Base-by-base conservation (phyloP, 164 flowering plant species). In the Magnolia changhungtana region DNA sequence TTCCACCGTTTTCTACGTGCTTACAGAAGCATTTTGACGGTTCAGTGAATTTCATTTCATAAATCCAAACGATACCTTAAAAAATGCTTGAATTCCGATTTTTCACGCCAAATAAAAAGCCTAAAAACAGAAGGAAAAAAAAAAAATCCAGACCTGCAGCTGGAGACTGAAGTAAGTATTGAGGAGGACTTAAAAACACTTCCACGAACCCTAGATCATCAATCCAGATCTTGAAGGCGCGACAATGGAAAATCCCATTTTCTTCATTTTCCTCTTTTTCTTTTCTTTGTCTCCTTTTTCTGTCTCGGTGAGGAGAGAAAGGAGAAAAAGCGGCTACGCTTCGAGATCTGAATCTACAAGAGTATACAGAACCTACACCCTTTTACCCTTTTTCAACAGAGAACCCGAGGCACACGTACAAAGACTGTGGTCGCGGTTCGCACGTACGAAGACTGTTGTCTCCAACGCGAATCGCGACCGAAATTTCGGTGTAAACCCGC, bases 391-490 rank as follows among this genome's bases (percentile, higher is more conserved):
- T 65, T 55, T 71, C 20, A 50, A 31, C 61, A 49, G 49, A 18
- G 73, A 64, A 69, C 24, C 76, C 55, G 55, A 24, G 74, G 51
- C 29, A 31, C 82, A 71, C 78, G 51, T 75, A 78, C 68, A 66
- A 8, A 31, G 72, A 55, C 58, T 59, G 49, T 52, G 52, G 64
- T 66, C 67, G 79, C 78, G 29, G 19, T 71, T 67, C 29, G 55
- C 84, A 73, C 79, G 67, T 75, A 82, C 74, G 72, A 14, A 63
- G 69, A 49, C 58, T 66, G 67, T 66, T 66, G 51, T 66, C 52
- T 8, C 7, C 45, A 70, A 59, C 45, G 45, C 2, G 16, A 59
- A 8, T 59, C 19, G 63, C 29, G 13, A 7, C 63, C 5, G n/a
- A 59, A 59, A 10, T 59, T 19, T 13, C 4, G 16, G 19, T 19